These are phyloP conservation scores for Hanseniaspora lachancei DNA, from an alignment of 805 yeast species.

Conservation along the genomic window DNA sequence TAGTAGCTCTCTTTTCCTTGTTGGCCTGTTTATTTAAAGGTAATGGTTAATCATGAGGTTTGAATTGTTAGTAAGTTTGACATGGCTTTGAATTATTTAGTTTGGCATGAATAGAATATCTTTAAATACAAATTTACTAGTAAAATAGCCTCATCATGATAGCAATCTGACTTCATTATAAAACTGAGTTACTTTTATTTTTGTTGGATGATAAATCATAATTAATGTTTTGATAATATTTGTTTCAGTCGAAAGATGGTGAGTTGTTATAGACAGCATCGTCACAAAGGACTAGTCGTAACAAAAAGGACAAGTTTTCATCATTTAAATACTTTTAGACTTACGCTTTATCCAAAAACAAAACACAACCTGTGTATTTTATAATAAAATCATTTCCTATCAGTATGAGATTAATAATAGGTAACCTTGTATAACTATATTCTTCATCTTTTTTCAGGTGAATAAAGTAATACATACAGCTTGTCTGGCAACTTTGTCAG, in stretches of 20 bases:
- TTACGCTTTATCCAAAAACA: neutral
- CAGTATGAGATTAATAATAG: neutral
- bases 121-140: neutral
- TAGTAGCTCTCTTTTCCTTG: conserved; percentile 50
- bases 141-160: neutral
- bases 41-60: neutral
- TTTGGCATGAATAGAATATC: neutral
- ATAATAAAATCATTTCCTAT: neutral
- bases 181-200: neutral
- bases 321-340: conserved; percentile 21
- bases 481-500: conserved; percentile 64
- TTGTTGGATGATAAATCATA: neutral
- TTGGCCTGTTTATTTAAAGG: conserved; percentile 27
- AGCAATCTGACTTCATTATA: conserved; percentile 12
- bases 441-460: too few relatives aligned
- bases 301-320: conserved; percentile 37
- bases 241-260: conserved; percentile 66
- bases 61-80: conserved; percentile 10
- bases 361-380: neutral
- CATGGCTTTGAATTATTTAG: neutral
- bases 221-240: neutral
- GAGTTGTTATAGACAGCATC: conserved; percentile 53
- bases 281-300: conserved; percentile 50
- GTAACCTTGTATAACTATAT: neutral
- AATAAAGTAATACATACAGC: conserved; percentile 47